A percentile compares a stretch with the other conserved stretches of the same genome.
These are phyloP conservation scores for Hypoxylon sp. DNA, from an alignment of 2,329 filamentous ascomycete genomes.

Conservation along the genomic window DNA sequence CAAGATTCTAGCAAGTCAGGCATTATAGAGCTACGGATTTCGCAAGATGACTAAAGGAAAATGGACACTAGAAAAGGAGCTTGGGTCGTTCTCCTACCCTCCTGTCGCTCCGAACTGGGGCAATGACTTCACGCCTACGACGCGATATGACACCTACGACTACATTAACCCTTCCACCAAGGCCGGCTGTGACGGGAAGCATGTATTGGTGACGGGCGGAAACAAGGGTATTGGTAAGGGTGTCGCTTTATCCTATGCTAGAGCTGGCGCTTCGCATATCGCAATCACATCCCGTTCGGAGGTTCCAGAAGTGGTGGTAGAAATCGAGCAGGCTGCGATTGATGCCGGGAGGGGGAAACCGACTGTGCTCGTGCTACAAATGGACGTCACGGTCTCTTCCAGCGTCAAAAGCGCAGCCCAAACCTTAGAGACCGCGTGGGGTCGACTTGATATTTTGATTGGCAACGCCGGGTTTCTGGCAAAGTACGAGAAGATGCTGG, in stretches of 20 bases:
- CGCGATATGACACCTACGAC: constrained; percentile 64
- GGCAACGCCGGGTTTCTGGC: constrained; percentile 60
- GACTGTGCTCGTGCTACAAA: constrained; percentile 55
- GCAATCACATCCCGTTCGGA: constrained; percentile 64
- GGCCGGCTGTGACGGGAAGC: constrained; percentile 53
- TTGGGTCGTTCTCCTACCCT: constrained; percentile 29
- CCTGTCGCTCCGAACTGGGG: constrained; percentile 36
- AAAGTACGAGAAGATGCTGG: constrained; percentile 50
- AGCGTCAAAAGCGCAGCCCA: constrained; percentile 50
- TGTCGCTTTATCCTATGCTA: constrained; percentile 67
- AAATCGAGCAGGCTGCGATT: constrained; percentile 52
- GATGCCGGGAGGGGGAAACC: constrained; percentile 51
- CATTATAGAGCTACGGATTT: background rate
- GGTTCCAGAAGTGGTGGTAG: constrained; percentile 49
- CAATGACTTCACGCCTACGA: constrained; percentile 43
- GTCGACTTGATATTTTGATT: constrained; percentile 56
- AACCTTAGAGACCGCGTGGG: constrained; percentile 46
- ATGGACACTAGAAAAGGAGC: constrained; percentile 15
- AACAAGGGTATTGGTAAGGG: constrained; percentile 66
- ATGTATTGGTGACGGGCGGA: constrained; percentile 66
- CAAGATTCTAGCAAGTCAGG: too few relatives aligned
- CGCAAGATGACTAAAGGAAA: constrained; percentile 18
- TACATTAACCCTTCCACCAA: constrained; percentile 58
- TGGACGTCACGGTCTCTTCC: constrained; percentile 53
- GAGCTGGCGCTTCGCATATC: constrained; percentile 64